These are phyloP conservation scores for Clonostachys byssicola DNA, from an alignment of 2,329 filamentous ascomycete genomes.

Conservation along the genomic window DNA sequence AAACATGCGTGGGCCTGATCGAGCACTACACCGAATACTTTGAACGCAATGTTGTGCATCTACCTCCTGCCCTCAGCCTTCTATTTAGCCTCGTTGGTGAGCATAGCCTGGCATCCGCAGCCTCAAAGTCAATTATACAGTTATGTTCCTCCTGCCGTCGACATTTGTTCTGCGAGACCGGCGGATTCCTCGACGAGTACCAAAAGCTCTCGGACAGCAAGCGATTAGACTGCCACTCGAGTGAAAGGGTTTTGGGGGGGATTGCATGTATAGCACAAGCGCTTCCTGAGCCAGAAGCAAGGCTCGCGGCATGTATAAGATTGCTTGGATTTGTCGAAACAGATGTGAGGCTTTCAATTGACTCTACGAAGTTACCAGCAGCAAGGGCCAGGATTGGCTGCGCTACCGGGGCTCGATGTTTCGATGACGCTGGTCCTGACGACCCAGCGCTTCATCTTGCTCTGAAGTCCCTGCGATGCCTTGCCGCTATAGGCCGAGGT, in stretches of 20 bases:
- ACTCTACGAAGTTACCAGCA: conserved; percentile 8
- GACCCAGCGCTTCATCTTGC: conserved; percentile 40
- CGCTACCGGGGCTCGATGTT: conserved; percentile 12
- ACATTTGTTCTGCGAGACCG: conserved; percentile 62
- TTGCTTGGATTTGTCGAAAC: conserved; percentile 58
- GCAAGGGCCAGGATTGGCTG: conserved; percentile 11
- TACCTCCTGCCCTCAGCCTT: conserved; percentile 69
- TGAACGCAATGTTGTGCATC: conserved; percentile 59
- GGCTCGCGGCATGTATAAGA: conserved; percentile 47
- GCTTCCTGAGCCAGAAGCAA: conserved; percentile 51
- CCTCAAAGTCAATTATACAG: conserved; percentile 69
- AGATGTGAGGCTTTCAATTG: conserved; percentile 36
- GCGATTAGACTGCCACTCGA: conserved; percentile 61
- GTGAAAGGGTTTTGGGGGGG: conserved; percentile 69
- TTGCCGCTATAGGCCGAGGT: conserved; percentile 67
- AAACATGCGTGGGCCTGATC: conserved; percentile 66
- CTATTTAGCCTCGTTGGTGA: conserved; percentile 68
- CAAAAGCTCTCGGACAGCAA: conserved; percentile 50
- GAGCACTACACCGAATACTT: conserved; percentile 76
- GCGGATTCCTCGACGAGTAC: conserved; percentile 69
- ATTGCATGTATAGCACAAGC: conserved; percentile 76
- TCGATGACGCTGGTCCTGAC: conserved; percentile 28
- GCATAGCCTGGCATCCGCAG: conserved; percentile 56
- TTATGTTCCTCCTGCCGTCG: conserved; percentile 73
- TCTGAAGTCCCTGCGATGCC: conserved; percentile 58